Percentiles rank a stretch among this genome's conserved stretches.
phyloP scores from a whole-genome alignment of 495 filamentous ascomycete species.

The Emericellopsis terricola region DNA sequence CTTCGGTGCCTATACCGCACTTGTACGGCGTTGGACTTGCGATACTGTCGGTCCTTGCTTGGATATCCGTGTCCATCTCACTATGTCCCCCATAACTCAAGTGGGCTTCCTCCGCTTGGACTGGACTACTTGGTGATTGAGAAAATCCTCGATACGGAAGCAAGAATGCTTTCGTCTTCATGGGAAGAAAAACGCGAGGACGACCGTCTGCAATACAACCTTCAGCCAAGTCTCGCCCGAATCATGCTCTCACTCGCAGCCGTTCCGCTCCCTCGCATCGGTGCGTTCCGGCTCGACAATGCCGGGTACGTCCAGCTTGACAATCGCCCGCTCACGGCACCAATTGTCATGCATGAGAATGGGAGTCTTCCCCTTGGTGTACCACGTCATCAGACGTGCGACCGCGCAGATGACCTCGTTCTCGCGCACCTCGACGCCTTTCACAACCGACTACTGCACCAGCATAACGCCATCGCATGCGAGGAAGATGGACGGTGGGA shows the following conservation, averaged over 20 bases:
- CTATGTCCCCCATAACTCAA: constrained; percentile 3
- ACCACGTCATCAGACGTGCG: constrained; percentile 10
- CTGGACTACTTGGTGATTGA: constrained; percentile 11
- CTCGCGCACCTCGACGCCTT: constrained; percentile 5
- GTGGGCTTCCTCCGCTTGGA: constrained; percentile 1
- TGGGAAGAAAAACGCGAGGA: constrained; percentile 9
- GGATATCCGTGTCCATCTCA: constrained; percentile 1
- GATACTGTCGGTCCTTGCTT: not conserved
- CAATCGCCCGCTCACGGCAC: constrained; percentile 15
- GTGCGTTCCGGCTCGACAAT: constrained; percentile 14
- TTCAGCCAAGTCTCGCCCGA: constrained; percentile 13
- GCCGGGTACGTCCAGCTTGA: constrained; percentile 11
- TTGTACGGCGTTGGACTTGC: constrained; percentile 18
- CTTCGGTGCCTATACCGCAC: constrained; percentile 13
- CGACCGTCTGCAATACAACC: constrained; percentile 6
- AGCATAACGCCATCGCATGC: constrained; percentile 13
- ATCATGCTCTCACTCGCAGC: constrained; percentile 16
- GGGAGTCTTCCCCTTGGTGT: constrained; percentile 13
- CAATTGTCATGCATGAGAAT: constrained; percentile 15
- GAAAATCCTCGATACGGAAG: constrained; percentile 6
- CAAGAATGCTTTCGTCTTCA: constrained; percentile 18
- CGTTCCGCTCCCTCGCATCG: constrained; percentile 14
- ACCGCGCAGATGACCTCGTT: constrained; percentile 9
- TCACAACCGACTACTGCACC: constrained; percentile 11
- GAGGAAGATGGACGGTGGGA: constrained; percentile 10